Evolutionary conservation across 176 grass and related monocot genomes (phyloP), one percentile per base, ranked within the genome.

Genomic region (Juncus effusus): DNA sequence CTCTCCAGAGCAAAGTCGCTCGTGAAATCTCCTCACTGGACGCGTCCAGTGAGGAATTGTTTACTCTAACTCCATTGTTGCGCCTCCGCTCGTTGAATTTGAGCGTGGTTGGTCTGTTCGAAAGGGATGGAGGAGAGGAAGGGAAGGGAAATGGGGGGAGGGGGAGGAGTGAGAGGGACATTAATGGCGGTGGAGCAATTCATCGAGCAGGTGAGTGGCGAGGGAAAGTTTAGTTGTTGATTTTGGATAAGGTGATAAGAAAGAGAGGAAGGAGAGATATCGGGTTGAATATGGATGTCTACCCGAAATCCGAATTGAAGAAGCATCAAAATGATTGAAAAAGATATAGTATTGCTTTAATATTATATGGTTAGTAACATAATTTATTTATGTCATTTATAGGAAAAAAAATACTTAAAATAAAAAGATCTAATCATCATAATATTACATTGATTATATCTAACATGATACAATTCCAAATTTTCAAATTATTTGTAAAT

Each of bases 1-100:
- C 93, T 58, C 93, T 88, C 93, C 85, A 97, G 6, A 97, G 60
- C 44, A 97, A 81, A 38, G 75, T 80, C 10, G 75, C 78, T 35
- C 67, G 74, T 41, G 85, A 66, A 4, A 89, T 45, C 77, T 81
- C 77, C 40, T 36, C 74, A 11, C 49, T 53, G 6, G 77, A 62
- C 41, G 74, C 52, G 12, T 61, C 63, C 12, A 62, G 16, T 3
- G 60, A 57, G 6, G 74, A 67, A 53, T 28, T 42, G 42, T 2
- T 16, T 44, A 51, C 10, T 47, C 44, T 47, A 47, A 9, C 4
- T 9, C 44, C 44, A 28, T 28, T 28, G 14, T 40, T 13, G 8
- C 38, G 57, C 15, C 14, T 28, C 38, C 15, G 2, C 10, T 45
- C 42, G 39, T 15, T 5, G 5, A 45, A 56, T 11, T 16, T 38